Evolutionary conservation across 1,284 basidiomycete genomes (phyloP).

Genomic region (Heliocybe sulcata): DNA sequence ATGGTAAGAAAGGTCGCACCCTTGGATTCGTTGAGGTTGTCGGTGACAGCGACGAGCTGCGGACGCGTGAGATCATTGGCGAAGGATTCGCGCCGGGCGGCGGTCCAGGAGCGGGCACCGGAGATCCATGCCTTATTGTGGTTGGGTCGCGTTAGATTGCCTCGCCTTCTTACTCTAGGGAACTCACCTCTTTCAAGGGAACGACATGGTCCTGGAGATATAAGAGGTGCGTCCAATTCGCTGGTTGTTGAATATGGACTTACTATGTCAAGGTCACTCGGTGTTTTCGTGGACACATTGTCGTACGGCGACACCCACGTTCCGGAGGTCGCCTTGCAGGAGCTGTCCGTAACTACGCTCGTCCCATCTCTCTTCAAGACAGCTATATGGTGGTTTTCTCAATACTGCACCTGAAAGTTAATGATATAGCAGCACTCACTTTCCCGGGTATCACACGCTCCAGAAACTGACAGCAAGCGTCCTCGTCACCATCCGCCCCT

Average conservation of each 20-base stretch:
- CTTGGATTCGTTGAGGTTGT: slow-evolving; percentile 32
- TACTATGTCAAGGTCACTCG: slow-evolving; percentile 46
- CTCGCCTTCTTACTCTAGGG: slow-evolving; percentile 8
- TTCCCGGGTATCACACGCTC: slow-evolving; percentile 45
- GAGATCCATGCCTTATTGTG: slow-evolving; percentile 34
- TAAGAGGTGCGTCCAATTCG: background rate
- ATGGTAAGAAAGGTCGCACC: slow-evolving; percentile 13
- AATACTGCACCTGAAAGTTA: background rate
- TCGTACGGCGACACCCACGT: slow-evolving; percentile 49
- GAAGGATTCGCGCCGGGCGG: slow-evolving; percentile 36
- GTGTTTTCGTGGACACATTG: slow-evolving; percentile 29
- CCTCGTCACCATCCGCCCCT: background rate
- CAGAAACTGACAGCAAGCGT: slow-evolving; percentile 37
- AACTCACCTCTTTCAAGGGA: slow-evolving; percentile 36
- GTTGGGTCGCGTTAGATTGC: slow-evolving; percentile 2
- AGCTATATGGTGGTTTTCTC: slow-evolving; percentile 20
- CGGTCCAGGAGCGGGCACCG: slow-evolving; percentile 42
- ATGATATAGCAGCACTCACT: slow-evolving; percentile 23
- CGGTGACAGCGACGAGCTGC: slow-evolving; percentile 43
- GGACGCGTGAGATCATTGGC: slow-evolving; percentile 47
- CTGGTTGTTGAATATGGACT: slow-evolving; percentile 11
- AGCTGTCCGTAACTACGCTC: slow-evolving; percentile 31
- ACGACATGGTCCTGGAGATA: slow-evolving; percentile 40
- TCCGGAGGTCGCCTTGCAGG: slow-evolving; percentile 37
- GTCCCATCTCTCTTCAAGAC: slow-evolving; percentile 48